These are phyloP conservation scores for Nakataea oryzae DNA, from an alignment of 2,329 filamentous ascomycete genomes.

Conservation along the genomic window DNA sequence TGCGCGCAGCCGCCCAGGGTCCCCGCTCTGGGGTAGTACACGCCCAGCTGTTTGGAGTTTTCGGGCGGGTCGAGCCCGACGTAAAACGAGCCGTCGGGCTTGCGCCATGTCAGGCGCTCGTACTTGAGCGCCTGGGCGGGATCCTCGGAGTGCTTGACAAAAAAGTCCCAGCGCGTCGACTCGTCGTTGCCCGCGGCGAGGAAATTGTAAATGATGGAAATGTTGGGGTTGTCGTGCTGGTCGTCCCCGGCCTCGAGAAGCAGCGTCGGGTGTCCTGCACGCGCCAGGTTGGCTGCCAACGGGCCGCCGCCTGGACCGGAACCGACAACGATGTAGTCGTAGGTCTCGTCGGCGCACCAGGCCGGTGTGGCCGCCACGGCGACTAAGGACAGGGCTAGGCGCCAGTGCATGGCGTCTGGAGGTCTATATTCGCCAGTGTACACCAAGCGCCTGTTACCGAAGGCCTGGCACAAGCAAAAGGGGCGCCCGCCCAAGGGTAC, in stretches of 20 bases:
- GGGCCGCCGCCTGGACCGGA: constrained; percentile 51
- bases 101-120: constrained; percentile 40
- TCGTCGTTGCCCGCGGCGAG: constrained; percentile 39
- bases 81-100: constrained; percentile 23
- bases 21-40: constrained; percentile 34
- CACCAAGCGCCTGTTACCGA: not conserved
- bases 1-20: constrained; percentile 40
- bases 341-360: constrained; percentile 13
- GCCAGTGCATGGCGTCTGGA: constrained; percentile 1
- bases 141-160: constrained; percentile 44
- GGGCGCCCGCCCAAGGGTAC: no score
- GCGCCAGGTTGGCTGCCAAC: constrained; percentile 45
- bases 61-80: constrained; percentile 25
- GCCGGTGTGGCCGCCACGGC: constrained; percentile 8
- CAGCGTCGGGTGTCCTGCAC: constrained; percentile 47
- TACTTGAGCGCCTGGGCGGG: constrained; percentile 35
- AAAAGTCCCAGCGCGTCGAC: constrained; percentile 46
- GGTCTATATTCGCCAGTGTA: not conserved
- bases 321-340: constrained; percentile 54
- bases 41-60: constrained; percentile 27
- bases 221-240: constrained; percentile 33
- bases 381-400: constrained; percentile 10
- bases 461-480: not conserved
- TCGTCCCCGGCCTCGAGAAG: constrained; percentile 54
- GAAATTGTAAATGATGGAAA: constrained; percentile 36